Evolutionary conservation across 2,329 filamentous ascomycete genomes (phyloP), one percentile per base, ranked within the genome.

Genomic region (Rhinocladiella mackenziei): DNA sequence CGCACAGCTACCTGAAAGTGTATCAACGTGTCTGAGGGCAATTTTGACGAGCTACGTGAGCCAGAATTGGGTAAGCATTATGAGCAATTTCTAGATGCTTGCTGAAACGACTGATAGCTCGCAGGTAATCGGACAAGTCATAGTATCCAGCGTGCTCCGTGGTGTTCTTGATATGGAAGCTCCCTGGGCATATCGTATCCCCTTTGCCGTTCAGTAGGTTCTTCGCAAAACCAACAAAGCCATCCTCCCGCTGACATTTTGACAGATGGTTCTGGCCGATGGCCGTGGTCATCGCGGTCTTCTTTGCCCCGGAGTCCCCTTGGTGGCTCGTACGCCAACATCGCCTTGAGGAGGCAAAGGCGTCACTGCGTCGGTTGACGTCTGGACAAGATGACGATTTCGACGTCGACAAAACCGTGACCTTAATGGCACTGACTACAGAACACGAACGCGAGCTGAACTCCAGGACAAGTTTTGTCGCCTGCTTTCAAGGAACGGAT

Each of bases 251-350:
- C 29, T 32, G 29, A 32, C 29, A 15, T 8, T 8, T 15, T 32
- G 10, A n/a, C 14, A 32, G 29, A 15, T 32, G 29, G 29, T 15
- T 32, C 29, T 32, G 29, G 29, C 29, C 29, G 2, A 15, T 32
- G 8, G 10, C 14, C 14, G 11, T 32, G 29, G 9, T 32, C 8
- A 15, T 32, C 11, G 11, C 29, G 2, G 29, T 32, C 11, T 32
- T 33, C n/a, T 23, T 58, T 15, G 50, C 50, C 8, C 72, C 72
- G 9, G 67, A 77, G 59, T 70, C 66, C 0, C 74, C 74, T 2
- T 73, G 70, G 71, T 74, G 71, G 71, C 61, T 74, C 10, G 68
- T 74, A 17, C 62, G 71, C 8, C 67, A 65, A 47, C 67, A 67
- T 3, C 63, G 63, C 10, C 62, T 65, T 0, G 62, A 69, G 13